Percentiles rank a stretch among this genome's conserved stretches.
These are phyloP conservation scores for Colletotrichum cordylinicola DNA, from an alignment of 2,329 filamentous ascomycete species.

Conservation along the genomic window DNA sequence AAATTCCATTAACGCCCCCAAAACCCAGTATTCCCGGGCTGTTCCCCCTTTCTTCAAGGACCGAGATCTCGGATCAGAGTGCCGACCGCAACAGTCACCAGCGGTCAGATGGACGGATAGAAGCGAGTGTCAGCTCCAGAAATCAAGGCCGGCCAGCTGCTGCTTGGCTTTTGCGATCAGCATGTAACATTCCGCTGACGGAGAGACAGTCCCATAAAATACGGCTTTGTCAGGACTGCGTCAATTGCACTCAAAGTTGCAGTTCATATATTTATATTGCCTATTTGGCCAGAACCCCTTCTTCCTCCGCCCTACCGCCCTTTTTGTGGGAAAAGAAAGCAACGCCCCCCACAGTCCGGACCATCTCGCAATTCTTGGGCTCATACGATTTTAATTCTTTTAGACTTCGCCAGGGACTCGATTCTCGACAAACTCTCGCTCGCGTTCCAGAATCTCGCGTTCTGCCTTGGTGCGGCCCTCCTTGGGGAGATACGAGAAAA, in stretches of 20 bases:
- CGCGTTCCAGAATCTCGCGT: conserved; percentile 12
- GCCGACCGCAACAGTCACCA: neutral
- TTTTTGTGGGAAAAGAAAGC: neutral
- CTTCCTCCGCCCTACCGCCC: neutral
- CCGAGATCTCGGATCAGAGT: neutral
- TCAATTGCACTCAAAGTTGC: neutral
- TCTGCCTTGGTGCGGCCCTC: conserved; percentile 19
- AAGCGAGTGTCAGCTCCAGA: conserved; percentile 1
- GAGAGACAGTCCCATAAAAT: neutral
- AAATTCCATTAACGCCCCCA: neutral
- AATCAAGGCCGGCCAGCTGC: neutral
- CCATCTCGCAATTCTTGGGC: neutral
- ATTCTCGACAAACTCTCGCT: neutral
- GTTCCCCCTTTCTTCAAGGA: neutral
- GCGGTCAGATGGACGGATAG: neutral
- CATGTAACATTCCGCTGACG: neutral
- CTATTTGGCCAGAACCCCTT: neutral
- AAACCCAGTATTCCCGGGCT: neutral
- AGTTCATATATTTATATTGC: conserved; percentile 1
- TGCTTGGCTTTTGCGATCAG: neutral
- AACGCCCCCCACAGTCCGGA: neutral
- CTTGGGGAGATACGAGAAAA: conserved; percentile 24
- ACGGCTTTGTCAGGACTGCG: neutral
- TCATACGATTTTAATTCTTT: conserved; percentile 8
- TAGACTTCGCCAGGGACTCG: neutral